phyloP scores from a whole-genome alignment of 1,284 basidiomycete genomes.

The Trametes polyzona region DNA sequence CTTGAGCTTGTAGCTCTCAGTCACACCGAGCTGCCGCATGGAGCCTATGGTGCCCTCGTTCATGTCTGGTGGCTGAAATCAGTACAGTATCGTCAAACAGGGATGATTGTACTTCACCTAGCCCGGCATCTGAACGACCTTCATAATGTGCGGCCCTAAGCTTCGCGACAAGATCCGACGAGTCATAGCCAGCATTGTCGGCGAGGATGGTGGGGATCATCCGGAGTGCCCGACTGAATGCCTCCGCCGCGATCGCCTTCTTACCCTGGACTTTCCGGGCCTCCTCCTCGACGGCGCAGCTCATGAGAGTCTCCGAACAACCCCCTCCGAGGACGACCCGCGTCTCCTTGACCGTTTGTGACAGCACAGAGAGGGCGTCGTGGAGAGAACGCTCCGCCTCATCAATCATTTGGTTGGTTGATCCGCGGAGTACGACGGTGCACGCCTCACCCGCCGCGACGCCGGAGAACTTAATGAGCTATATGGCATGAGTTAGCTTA shows the following conservation, averaged over 20 bases:
- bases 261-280: conserved; percentile 89
- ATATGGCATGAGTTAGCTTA: background rate
- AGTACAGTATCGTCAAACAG: background rate
- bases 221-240: conserved; percentile 87
- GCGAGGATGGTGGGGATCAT: conserved; percentile 97
- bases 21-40: conserved; percentile 89
- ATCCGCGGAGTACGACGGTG: conserved; percentile 96
- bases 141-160: conserved; percentile 95
- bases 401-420: conserved; percentile 98
- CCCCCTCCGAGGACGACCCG: conserved; percentile 94
- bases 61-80: conserved; percentile 67
- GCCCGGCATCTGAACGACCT: conserved; percentile 82
- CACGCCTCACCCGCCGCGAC: conserved; percentile 99
- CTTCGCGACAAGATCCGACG: conserved; percentile 91
- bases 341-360: conserved; percentile 98
- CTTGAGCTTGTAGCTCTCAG: conserved; percentile 98
- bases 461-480: conserved; percentile 99
- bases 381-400: conserved; percentile 98
- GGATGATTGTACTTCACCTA: conserved; percentile 60
- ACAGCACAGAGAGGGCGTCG: conserved; percentile 96
- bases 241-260: conserved; percentile 94
- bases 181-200: conserved; percentile 98
- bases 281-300: conserved; percentile 89
- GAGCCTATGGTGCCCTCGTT: conserved; percentile 83
- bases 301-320: conserved; percentile 98